Conservation (phyloP, 208 protist genomes). For the Leishmania mexicana region DNA sequence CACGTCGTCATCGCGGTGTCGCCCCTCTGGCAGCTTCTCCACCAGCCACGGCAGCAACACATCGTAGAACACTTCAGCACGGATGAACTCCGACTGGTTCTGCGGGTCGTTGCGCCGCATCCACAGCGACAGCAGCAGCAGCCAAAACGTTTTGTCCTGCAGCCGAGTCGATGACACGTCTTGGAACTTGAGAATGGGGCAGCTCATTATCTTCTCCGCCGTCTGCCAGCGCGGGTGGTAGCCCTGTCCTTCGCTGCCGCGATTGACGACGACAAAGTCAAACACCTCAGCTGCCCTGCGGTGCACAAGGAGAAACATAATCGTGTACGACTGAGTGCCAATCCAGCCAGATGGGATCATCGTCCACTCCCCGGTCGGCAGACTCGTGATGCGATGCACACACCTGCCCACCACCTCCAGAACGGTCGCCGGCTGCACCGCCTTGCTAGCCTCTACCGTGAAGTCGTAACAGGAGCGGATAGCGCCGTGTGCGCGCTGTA, state of each 20-base stretch:
- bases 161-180: slow-evolving; percentile 39
- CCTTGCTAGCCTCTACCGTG: slow-evolving; percentile 28
- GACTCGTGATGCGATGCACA: slow-evolving; percentile 30
- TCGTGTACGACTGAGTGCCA: slow-evolving; percentile 34
- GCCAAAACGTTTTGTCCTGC: slow-evolving; percentile 65
- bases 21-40: slow-evolving; percentile 35
- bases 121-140: slow-evolving; percentile 73
- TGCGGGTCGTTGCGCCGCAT: slow-evolving; percentile 63
- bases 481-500: slow-evolving; percentile 46
- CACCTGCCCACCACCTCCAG: slow-evolving; percentile 31
- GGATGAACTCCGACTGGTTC: slow-evolving; percentile 72
- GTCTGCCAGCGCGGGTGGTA: slow-evolving; percentile 74
- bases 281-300: slow-evolving; percentile 28
- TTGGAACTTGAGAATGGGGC: slow-evolving; percentile 56
- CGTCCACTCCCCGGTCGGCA: slow-evolving; percentile 55
- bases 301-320: slow-evolving; percentile 59
- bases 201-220: slow-evolving; percentile 54
- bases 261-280: slow-evolving; percentile 65
- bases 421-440: slow-evolving; percentile 35
- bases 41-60: slow-evolving; percentile 81
- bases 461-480: slow-evolving; percentile 50
- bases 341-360: slow-evolving; percentile 63
- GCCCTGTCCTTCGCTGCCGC: slow-evolving; percentile 44
- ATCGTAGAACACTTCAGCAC: slow-evolving; percentile 86
- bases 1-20: neutral